Evolutionary conservation across 1,139 yeast species (phyloP).

Genomic region (Pichia sp.): DNA sequence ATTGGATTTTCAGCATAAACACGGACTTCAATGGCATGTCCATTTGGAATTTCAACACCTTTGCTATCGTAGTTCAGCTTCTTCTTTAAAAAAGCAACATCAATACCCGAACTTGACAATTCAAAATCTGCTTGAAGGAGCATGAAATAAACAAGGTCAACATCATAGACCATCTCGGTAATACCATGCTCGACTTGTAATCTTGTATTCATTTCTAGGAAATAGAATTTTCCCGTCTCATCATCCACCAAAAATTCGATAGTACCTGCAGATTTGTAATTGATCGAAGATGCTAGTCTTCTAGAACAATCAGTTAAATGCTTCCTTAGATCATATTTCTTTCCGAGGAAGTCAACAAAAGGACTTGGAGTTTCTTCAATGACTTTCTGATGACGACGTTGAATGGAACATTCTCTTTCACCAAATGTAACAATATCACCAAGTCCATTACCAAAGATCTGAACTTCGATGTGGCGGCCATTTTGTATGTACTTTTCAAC

Average conservation of each 20-base stretch:
- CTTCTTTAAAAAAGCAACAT: conserved; percentile 22
- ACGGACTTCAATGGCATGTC: conserved; percentile 39
- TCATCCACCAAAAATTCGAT: conserved; percentile 39
- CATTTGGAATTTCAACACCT: conserved; percentile 34
- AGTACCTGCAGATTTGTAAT: conserved; percentile 39
- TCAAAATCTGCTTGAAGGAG: conserved; percentile 36
- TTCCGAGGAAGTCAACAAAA: conserved; percentile 26
- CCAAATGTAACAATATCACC: conserved; percentile 45
- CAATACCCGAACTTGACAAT: conserved; percentile 30
- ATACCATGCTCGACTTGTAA: conserved; percentile 41
- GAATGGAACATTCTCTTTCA: conserved; percentile 48
- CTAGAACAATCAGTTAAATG: conserved; percentile 32
- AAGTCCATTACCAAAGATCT: conserved; percentile 42
- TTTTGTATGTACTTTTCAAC: conserved; percentile 43
- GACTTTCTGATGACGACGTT: conserved; percentile 48
- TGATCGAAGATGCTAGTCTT: conserved; percentile 32
- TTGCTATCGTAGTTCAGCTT: conserved; percentile 21
- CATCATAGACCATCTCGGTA: conserved; percentile 36
- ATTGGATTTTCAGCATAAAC: conserved; percentile 40
- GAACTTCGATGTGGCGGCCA: conserved; percentile 47
- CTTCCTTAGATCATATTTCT: conserved; percentile 24
- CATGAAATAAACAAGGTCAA: conserved; percentile 37
- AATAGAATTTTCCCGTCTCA: conserved; percentile 33
- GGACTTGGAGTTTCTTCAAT: conserved; percentile 47
- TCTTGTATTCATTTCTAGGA: conserved; percentile 38